A percentile compares a stretch with the other conserved stretches of the same genome.
Evolutionary conservation across 495 filamentous ascomycete species (phyloP).

Genomic region (Aspergillus asperescens): DNA sequence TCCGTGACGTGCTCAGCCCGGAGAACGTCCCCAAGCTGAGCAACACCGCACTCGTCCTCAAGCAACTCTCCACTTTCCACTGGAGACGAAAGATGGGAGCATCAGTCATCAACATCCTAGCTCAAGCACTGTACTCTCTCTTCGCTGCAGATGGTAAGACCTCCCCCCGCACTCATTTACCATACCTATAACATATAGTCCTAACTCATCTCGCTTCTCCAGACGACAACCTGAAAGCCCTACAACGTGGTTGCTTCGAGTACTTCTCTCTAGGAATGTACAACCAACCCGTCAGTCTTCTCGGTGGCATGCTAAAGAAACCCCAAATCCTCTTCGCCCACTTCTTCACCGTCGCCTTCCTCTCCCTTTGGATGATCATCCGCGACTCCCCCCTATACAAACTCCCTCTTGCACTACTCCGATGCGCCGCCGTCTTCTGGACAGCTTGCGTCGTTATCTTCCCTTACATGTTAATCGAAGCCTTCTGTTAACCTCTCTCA

Average conservation of each 20-base stretch:
- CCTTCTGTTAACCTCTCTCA: conserved; percentile 20
- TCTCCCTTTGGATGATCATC: conserved; percentile 77
- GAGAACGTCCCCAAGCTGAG: conserved; percentile 60
- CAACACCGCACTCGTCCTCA: conserved; percentile 56
- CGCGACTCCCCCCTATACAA: conserved; percentile 50
- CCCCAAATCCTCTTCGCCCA: conserved; percentile 80
- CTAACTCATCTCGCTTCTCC: not conserved
- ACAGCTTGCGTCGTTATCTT: conserved; percentile 86
- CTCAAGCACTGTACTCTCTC: conserved; percentile 81
- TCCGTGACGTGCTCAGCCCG: conserved; percentile 66
- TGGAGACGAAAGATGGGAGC: conserved; percentile 79
- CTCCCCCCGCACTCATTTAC: not conserved
- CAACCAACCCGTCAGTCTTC: conserved; percentile 71
- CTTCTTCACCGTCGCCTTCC: conserved; percentile 89
- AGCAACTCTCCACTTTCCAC: conserved; percentile 73
- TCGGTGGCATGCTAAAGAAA: conserved; percentile 75
- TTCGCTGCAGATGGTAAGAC: conserved; percentile 75
- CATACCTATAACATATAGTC: not conserved
- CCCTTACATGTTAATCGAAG: conserved; percentile 60
- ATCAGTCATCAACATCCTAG: conserved; percentile 90
- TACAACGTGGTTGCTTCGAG: conserved; percentile 86
- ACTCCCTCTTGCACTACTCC: conserved; percentile 54
- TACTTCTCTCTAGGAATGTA: conserved; percentile 83
- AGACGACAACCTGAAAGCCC: conserved; percentile 67
- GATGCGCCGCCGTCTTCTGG: conserved; percentile 67